These are phyloP conservation scores for Rhodotorula babjevae DNA, from an alignment of 768 basidiomycete genomes.

Conservation along the genomic window DNA sequence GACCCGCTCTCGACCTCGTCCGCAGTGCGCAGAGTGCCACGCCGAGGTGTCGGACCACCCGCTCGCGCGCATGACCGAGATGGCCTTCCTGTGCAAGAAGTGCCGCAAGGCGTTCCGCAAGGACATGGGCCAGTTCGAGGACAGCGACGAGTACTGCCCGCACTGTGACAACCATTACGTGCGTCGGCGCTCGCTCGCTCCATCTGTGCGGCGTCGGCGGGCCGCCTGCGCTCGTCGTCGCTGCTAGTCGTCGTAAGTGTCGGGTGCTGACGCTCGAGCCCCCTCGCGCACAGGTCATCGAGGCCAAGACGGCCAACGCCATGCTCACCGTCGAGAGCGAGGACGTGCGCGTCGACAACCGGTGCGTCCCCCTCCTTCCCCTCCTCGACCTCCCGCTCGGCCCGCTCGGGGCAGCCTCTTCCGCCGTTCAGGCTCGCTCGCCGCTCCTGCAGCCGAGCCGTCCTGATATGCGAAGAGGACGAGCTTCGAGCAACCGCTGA, in stretches of 20 bases:
- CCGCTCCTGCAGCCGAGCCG: not conserved
- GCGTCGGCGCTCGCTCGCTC: constrained; percentile 45
- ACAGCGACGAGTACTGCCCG: constrained; percentile 96
- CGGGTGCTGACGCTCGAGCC: not conserved
- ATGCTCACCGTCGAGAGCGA: constrained; percentile 83
- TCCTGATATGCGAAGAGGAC: too few relatives aligned
- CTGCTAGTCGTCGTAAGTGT: not conserved
- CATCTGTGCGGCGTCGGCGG: too few relatives aligned
- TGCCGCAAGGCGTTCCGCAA: constrained; percentile 95
- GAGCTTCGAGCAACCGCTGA: not conserved
- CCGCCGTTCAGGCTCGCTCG: not conserved
- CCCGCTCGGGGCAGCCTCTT: not conserved
- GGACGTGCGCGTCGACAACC: constrained; percentile 76
- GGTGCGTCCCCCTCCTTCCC: constrained; percentile 54
- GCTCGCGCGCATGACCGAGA: constrained; percentile 72
- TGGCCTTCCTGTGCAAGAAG: constrained; percentile 78
- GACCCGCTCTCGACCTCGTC: not conserved
- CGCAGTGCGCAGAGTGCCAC: constrained; percentile 82
- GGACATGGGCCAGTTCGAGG: constrained; percentile 85
- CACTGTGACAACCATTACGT: constrained; percentile 99
- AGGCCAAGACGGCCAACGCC: constrained; percentile 84
- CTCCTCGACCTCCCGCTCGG: not conserved
- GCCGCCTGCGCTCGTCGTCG: too few relatives aligned
- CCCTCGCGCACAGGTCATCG: constrained; percentile 62
- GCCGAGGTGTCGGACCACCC: constrained; percentile 71